phyloP scores from a whole-genome alignment of 768 basidiomycete genomes.

The Suillus subluteus region DNA sequence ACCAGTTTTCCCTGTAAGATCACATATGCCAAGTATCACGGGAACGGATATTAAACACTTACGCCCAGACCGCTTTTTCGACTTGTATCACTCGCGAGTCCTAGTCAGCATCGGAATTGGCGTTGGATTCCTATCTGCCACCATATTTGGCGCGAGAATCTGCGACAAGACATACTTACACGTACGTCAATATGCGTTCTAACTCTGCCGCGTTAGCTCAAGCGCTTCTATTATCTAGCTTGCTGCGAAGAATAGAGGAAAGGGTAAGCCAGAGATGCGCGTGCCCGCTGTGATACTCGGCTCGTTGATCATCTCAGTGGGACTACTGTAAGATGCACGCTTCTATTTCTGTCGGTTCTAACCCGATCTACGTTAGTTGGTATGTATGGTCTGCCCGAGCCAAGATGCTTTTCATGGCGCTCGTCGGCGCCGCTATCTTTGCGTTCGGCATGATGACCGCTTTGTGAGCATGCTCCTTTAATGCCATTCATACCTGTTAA shows the following conservation, averaged over 20 bases:
- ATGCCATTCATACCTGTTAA: not conserved
- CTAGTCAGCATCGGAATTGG: conserved; percentile 48
- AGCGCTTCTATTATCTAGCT: conserved; percentile 37
- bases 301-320: conserved; percentile 69
- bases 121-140: conserved; percentile 53
- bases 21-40: not conserved
- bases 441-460: conserved; percentile 67
- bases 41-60: conserved; percentile 13
- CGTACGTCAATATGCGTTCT: conserved; percentile 35
- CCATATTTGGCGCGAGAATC: conserved; percentile 51
- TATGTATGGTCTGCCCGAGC: conserved; percentile 83
- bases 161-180: conserved; percentile 50
- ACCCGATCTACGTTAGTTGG: conserved; percentile 49
- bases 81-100: conserved; percentile 48
- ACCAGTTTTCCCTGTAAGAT: conserved; percentile 50
- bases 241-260: conserved; percentile 57
- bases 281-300: conserved; percentile 42
- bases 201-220: not conserved
- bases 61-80: conserved; percentile 45
- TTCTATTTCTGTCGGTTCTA: not conserved
- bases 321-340: conserved; percentile 56
- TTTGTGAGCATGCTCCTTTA: conserved; percentile 43
- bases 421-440: conserved; percentile 61
- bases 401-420: conserved; percentile 73
- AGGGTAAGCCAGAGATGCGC: conserved; percentile 76